Base-by-base conservation (phyloP, 1,284 basidiomycete species). In the Pulchroboletus neoregius region DNA sequence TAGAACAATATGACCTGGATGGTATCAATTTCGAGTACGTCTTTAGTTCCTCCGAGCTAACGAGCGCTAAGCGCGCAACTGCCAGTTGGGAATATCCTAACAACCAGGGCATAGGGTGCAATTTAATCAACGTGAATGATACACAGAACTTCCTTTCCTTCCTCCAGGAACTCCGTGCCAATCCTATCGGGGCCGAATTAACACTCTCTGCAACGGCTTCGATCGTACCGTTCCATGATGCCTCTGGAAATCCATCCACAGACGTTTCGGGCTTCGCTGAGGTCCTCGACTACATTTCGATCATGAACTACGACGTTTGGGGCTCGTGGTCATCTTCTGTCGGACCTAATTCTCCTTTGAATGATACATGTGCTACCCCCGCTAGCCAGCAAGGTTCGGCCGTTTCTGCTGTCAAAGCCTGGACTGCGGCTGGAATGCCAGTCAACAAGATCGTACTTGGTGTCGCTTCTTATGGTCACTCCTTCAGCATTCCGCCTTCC, bases 291-390 rank as follows among this genome's bases (percentile, higher is more conserved):
- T 83, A 78, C 68, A 73, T 89, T 54, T 65, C 79, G 45, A 68
- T 88, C 63, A 88, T 88, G 86, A 77, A 83, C 69, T 88, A 86
- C 60, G 85, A 88, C 57, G 63, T 85, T 47, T 85, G 75, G 74
- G 84, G 82, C 41, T 66, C 74, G 52, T 71, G 72, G 78, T 75
- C 58, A 2, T 5, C 54, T 4, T 18, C 50, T 18, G 68, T 72
- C 5, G 86, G 86, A 12, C 78, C 87, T n/a, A 88, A 88, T 58
- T 75, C 85, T 2, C 84, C 86, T 2, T 72, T 88, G 41, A 68
- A 72, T 24, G 75, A 87, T 60, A 72, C 72, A 5, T 88, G 86
- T 60, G 68, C 75, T 13, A 62, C 73, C 49, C 65, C 74, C 2
- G 65, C 69, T 5, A 70, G 82, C 52, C 81, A 76, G 15, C 62